Evolutionary conservation across 1,284 basidiomycete species (phyloP).

Genomic region (Apiotrichum akiyoshidainum): DNA sequence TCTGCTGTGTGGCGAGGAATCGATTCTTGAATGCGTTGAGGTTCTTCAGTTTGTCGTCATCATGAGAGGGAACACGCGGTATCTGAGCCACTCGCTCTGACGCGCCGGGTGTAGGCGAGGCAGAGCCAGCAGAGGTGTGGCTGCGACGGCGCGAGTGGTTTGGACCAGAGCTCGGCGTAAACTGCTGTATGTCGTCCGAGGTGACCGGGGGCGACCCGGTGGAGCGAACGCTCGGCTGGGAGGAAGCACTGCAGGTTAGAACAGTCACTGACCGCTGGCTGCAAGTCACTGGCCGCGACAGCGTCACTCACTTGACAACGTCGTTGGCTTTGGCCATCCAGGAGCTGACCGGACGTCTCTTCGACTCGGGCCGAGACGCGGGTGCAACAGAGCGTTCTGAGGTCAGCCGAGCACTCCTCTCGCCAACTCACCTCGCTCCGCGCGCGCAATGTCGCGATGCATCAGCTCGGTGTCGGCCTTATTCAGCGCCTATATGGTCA

Average conservation of each 20-base stretch:
- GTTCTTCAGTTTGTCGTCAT: not conserved
- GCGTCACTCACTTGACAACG: conserved; percentile 2
- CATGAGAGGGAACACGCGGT: not conserved
- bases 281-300: too few species aligned
- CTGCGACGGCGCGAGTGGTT: not conserved
- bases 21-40: not conserved
- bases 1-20: not conserved
- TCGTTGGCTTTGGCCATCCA: conserved; percentile 24
- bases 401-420: not conserved
- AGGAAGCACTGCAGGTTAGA: not conserved
- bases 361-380: conserved; percentile 16
- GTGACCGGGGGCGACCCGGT: conserved; percentile 4
- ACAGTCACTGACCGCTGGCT: too few species aligned
- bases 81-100: not conserved
- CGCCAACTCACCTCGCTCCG: conserved; percentile 26
- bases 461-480: conserved; percentile 30
- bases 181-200: conserved; percentile 33
- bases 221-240: not conserved
- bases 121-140: not conserved
- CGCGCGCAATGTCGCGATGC: conserved; percentile 32
- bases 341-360: conserved; percentile 24
- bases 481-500: conserved; percentile 13
- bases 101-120: conserved; percentile 23
- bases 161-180: conserved; percentile 31
- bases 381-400: conserved; percentile 26